Conservation (phyloP, 2,329 filamentous ascomycete species). For the Aspergillus proliferans region DNA sequence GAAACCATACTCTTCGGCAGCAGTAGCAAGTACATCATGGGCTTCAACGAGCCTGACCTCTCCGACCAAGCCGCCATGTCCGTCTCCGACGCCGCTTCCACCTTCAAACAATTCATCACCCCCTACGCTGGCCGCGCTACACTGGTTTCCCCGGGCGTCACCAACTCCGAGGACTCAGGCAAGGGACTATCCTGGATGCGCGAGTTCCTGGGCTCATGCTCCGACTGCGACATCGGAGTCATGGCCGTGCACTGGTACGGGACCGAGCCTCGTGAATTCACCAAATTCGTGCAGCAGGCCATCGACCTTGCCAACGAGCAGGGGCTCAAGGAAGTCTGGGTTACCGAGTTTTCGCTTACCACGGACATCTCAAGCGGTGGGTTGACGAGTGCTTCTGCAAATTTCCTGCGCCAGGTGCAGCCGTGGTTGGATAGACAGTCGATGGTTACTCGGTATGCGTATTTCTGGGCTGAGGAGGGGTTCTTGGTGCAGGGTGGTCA, state of each 20-base stretch:
- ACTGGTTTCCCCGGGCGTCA: conserved; percentile 39
- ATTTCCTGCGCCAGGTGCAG: conserved; percentile 34
- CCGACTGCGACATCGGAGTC: conserved; percentile 34
- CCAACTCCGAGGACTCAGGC: conserved; percentile 27
- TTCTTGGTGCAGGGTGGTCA: conserved; percentile 22
- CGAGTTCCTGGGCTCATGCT: conserved; percentile 34
- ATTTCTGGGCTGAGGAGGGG: conserved; percentile 33
- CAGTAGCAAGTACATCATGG: conserved; percentile 34
- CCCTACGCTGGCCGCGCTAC: conserved; percentile 30
- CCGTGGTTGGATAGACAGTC: conserved; percentile 35
- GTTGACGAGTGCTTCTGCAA: conserved; percentile 15
- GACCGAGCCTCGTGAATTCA: conserved; percentile 28
- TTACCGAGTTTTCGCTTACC: conserved; percentile 40
- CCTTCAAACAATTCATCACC: conserved; percentile 35
- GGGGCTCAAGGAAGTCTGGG: conserved; percentile 37
- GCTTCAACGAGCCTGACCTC: conserved; percentile 45
- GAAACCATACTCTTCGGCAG: conserved; percentile 27
- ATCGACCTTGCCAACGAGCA: conserved; percentile 27
- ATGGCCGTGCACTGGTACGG: conserved; percentile 44
- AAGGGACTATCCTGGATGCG: conserved; percentile 38
- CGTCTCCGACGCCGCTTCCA: conserved; percentile 29
- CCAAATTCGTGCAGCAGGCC: conserved; percentile 31
- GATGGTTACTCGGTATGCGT: conserved; percentile 38
- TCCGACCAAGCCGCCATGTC: conserved; percentile 33
- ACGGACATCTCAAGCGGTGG: conserved; percentile 17